Base-by-base conservation (phyloP, 2,329 filamentous ascomycete genomes). In the Lecanosticta acicola region DNA sequence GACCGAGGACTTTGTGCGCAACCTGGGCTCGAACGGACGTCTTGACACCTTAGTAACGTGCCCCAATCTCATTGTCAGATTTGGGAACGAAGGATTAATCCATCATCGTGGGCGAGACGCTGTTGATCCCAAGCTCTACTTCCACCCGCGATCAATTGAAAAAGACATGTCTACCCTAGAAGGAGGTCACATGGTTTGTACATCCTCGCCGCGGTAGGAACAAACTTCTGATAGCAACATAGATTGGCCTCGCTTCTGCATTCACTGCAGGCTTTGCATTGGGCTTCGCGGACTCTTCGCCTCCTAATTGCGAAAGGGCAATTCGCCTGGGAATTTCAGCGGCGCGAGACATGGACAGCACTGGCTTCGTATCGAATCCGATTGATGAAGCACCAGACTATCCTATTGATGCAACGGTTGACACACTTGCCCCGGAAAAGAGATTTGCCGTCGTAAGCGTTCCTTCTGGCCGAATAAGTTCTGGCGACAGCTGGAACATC, bases 41-140 rank as follows among this genome's bases (percentile, higher is more conserved):
- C 53, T 65, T 9, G 62, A 65, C 33, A 65, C 62, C 3, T 53
- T 65, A 4, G 62, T 63, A 7, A 65, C 62, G 26, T 65, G 62
- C 46, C 62, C 62, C 1, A 65, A 65, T 37, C 48, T 65, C 8
- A 61, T 65, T 18, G 61, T 65, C 7, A 51, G 62, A n/a, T 65
- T 65, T 26, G 62, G 62, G 14, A 59, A 47, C 38, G 59, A 64
- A 40, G 62, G 59, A 9, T 51, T 64, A 11, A 64, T 65, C 20
- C 57, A 65, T 36, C 62, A 65, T 45, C 57, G 61, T 18, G 62
- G 62, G 8, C 50, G 62, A 32, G 62, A 64, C 58, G 62, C 61
- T n/a, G 57, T 55, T 3, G 58, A 63, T 41, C 62, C 62, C 1
- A 61, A 58, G 45, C 51, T 65, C 1, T 64, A 63, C 39, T 65